Percentiles rank a stretch among this genome's conserved stretches.
Evolutionary conservation across 768 basidiomycete species (phyloP).

Genomic region (Mycena belliarum): DNA sequence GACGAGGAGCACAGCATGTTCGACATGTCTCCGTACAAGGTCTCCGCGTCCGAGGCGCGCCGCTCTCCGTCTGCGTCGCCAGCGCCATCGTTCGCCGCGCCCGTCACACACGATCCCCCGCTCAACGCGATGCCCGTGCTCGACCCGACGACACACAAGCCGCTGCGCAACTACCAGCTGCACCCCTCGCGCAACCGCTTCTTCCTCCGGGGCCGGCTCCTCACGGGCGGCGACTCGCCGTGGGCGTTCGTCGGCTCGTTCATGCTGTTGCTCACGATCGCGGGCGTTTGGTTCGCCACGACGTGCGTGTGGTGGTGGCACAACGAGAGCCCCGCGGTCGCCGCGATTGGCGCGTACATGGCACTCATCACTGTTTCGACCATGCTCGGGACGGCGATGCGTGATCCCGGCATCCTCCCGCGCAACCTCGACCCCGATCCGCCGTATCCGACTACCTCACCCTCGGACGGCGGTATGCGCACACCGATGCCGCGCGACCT

Average conservation of each 20-base stretch:
- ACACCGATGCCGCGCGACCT: slow-evolving; percentile 81
- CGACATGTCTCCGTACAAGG: slow-evolving; percentile 18
- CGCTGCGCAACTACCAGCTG: slow-evolving; percentile 56
- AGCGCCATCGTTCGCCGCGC: slow-evolving; percentile 35
- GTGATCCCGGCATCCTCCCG: slow-evolving; percentile 89
- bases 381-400: slow-evolving; percentile 79
- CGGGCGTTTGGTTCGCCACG: slow-evolving; percentile 85
- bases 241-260: slow-evolving; percentile 77
- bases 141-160: slow-evolving; percentile 39
- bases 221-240: slow-evolving; percentile 86
- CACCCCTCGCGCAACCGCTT: slow-evolving; percentile 79
- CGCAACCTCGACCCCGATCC: slow-evolving; percentile 85
- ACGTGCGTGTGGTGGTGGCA: slow-evolving; percentile 91
- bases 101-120: slow-evolving; percentile 28
- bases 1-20: slow-evolving; percentile 38
- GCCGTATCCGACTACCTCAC: slow-evolving; percentile 64
- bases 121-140: slow-evolving; percentile 39
- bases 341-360: slow-evolving; percentile 53
- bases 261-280: slow-evolving; percentile 59
- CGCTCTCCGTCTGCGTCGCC: slow-evolving; percentile 35
- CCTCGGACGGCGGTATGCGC: slow-evolving; percentile 61
- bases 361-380: slow-evolving; percentile 65
- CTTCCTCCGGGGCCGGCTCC: slow-evolving; percentile 66
- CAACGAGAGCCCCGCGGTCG: slow-evolving; percentile 70
- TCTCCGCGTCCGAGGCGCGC: slow-evolving; percentile 11